A percentile compares a stretch with the other conserved stretches of the same genome.
Conservation (phyloP, 2,329 filamentous ascomycete species). For the Exophiala phaeomuriformis region DNA sequence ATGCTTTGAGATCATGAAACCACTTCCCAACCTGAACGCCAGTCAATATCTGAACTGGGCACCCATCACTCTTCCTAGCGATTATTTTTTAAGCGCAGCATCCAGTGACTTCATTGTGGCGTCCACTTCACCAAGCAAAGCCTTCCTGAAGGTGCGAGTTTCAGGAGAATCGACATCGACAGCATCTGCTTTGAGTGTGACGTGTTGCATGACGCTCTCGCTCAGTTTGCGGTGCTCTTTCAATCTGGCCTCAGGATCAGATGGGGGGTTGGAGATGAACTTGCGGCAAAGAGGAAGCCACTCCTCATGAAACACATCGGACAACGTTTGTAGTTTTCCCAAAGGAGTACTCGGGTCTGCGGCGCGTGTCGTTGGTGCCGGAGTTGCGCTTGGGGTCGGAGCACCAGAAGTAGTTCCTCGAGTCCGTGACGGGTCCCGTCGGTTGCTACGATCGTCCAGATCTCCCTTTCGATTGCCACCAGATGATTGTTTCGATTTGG, state of each 20-base stretch:
- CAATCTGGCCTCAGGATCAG: constrained; percentile 35
- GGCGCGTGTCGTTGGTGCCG: constrained; percentile 21
- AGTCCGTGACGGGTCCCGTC: constrained; percentile 19
- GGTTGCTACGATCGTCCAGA: constrained; percentile 15
- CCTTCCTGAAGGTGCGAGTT: constrained; percentile 43
- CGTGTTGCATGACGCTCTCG: constrained; percentile 39
- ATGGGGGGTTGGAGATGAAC: constrained; percentile 36
- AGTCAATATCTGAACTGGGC: not conserved
- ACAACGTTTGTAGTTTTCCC: constrained; percentile 36
- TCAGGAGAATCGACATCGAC: constrained; percentile 62
- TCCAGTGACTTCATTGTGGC: constrained; percentile 36
- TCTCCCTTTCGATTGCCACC: constrained; percentile 15
- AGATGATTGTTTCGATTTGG: constrained; percentile 15
- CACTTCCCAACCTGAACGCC: not conserved
- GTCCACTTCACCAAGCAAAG: constrained; percentile 39
- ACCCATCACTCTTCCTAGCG: not conserved
- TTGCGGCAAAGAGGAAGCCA: constrained; percentile 35
- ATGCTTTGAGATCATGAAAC: too few species aligned
- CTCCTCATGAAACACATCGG: constrained; percentile 33
- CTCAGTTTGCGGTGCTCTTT: constrained; percentile 40
- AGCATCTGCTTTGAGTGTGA: constrained; percentile 55
- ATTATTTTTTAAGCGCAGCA: constrained; percentile 22
- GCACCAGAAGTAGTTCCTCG: constrained; percentile 10
- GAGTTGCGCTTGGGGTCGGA: constrained; percentile 10
- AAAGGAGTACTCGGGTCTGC: constrained; percentile 34